Evolutionary conservation across 106 monocot species (phyloP), one percentile per base, ranked within the genome.

Genomic region (Platanthera guangdongensis): DNA sequence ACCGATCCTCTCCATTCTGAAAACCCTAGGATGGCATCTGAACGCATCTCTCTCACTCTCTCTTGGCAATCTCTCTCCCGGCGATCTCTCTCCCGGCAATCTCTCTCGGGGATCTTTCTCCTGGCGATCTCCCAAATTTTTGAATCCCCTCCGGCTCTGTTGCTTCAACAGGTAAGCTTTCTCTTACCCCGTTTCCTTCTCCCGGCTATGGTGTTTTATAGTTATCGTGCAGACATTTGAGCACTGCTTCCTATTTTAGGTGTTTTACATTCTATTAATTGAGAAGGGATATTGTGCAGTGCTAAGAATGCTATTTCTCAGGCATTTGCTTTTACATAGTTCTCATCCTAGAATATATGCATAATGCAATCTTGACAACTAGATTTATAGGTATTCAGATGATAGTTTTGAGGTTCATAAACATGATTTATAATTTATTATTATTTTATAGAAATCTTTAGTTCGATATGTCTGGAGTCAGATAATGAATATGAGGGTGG

Each of bases 381-480:
- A 18, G n/a, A 12, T 18, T 72, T 47, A 25, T 51, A 52, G 6
- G 51, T 52, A 25, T 73, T 52, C 4, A 30, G 9, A 22, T 52
- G 52, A 73, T 9, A 54, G 3, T 10, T 9, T 10, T 75, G 70
- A 25, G 71, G 48, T 68, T 28, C 53, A 57, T 71, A 16, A 47
- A 3, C 49, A 72, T 72, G 9, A 21, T 22, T 72, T n/a, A 71
- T 47, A 49, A 1, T 72, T 50, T 79, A 54, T 70, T 55, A 54
- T 28, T 72, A 12, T 49, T 74, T 28, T 39, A 25, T 78, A 89
- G 93, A 85, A 77, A 67, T 76, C 51, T n/a, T 75, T 70, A 71
- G 76, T 71, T 78, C 82, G 14, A 88, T 93, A 73, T 86, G 84
- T 78, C 71, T 93, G 74, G 93, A 93, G 46, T 89, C 87, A 4